Evolutionary conservation across 164 flowering plant genomes (phyloP).

Genomic region (Berberis vulgaris): DNA sequence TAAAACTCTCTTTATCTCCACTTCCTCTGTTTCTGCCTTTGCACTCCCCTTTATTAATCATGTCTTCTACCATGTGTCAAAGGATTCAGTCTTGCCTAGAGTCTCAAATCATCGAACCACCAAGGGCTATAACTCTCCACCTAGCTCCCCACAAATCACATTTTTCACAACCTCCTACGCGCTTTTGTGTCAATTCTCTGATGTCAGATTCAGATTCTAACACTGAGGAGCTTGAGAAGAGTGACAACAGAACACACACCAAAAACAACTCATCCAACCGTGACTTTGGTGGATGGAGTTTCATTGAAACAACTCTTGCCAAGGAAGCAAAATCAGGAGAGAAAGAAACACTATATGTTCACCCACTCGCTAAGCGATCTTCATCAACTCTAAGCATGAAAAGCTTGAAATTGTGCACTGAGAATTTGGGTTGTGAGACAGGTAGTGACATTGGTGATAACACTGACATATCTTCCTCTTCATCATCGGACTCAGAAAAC

Average conservation of each 20-base stretch:
- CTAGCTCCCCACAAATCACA: slow-evolving; percentile 20
- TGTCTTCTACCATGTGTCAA: slow-evolving; percentile 34
- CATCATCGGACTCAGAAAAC: slow-evolving; percentile 10
- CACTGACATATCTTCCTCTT: slow-evolving; percentile 14
- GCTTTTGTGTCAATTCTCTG: neutral
- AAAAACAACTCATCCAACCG: neutral
- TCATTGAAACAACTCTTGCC: slow-evolving; percentile 25
- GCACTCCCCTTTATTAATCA: slow-evolving; percentile 7
- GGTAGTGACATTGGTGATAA: slow-evolving; percentile 32
- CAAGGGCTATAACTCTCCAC: slow-evolving; percentile 5
- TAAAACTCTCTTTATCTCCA: neutral
- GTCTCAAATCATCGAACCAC: slow-evolving; percentile 26
- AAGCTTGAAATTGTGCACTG: slow-evolving; percentile 76
- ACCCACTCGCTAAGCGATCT: slow-evolving; percentile 39
- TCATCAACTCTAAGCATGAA: slow-evolving; percentile 31
- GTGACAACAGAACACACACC: neutral
- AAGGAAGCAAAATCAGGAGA: slow-evolving; percentile 7
- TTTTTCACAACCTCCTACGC: slow-evolving; percentile 1
- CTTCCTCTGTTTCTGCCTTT: neutral
- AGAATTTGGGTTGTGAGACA: slow-evolving; percentile 60
- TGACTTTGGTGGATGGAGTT: slow-evolving; percentile 31
- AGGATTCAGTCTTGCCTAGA: slow-evolving; percentile 36
- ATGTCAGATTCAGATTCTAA: neutral
- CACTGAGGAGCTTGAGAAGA: neutral
- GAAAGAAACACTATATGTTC: slow-evolving; percentile 34